A percentile compares a stretch with the other conserved stretches of the same genome.
Conservation (phyloP, 2,329 filamentous ascomycete genomes). For the Zymoseptoria tritici region DNA sequence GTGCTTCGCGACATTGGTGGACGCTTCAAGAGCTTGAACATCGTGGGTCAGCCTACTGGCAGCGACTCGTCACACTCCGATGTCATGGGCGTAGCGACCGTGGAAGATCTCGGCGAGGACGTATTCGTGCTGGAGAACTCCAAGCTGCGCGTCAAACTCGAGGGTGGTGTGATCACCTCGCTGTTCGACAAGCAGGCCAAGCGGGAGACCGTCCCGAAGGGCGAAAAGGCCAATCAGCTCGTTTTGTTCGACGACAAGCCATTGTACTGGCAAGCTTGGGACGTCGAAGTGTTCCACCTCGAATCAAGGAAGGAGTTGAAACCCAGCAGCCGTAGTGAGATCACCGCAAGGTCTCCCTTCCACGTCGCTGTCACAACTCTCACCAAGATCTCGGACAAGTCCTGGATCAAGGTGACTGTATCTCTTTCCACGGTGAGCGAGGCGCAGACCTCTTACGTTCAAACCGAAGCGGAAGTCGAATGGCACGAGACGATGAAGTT, state of each 20-base stretch:
- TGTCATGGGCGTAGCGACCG: constrained; percentile 5
- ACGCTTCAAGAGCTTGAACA: constrained; percentile 1
- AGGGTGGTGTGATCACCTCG: constrained; percentile 72
- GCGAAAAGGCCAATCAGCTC: constrained; percentile 75
- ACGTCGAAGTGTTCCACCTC: constrained; percentile 93
- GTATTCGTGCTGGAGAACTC: constrained; percentile 75
- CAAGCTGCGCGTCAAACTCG: constrained; percentile 64
- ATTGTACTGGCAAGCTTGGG: constrained; percentile 95
- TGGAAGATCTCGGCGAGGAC: constrained; percentile 12
- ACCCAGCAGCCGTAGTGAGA: constrained; percentile 53
- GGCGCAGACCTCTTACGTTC: constrained; percentile 61
- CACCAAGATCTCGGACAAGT: constrained; percentile 79
- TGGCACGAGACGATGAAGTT: constrained; percentile 98
- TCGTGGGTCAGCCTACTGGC: constrained; percentile 12
- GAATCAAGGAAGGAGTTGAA: constrained; percentile 73
- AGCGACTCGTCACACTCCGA: background rate
- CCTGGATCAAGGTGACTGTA: constrained; percentile 79
- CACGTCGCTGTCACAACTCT: constrained; percentile 75
- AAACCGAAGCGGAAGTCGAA: constrained; percentile 79
- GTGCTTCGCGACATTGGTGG: constrained; percentile 1
- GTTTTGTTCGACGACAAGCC: constrained; percentile 97
- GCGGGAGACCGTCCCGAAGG: constrained; percentile 68
- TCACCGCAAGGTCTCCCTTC: constrained; percentile 65
- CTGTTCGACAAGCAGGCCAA: constrained; percentile 66
- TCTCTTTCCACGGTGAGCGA: constrained; percentile 61